Base-by-base conservation (phyloP, 2,329 filamentous ascomycete genomes). In the Fusarium globosum region DNA sequence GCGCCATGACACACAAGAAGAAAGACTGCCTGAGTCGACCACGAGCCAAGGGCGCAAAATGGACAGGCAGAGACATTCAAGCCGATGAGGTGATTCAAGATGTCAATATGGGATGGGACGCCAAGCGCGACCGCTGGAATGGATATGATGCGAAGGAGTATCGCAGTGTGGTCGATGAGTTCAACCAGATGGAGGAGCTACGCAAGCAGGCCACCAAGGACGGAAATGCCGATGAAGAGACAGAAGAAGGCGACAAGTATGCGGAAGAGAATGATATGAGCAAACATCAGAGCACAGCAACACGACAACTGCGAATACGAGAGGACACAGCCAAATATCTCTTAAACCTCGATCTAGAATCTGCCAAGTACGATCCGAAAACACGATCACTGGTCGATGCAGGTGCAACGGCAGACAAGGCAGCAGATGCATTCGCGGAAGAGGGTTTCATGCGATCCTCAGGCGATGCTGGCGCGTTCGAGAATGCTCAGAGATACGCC, bases 241-340 rank as follows among this genome's bases (percentile, higher is more conserved):
- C 85, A 18, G 87, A 90, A 65, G 88, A 88, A 33, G 91, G 89
- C 30, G 91, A 92, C 76, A 93, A 91, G 69, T 98, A 98, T 80
- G 95, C 96, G 43, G 96, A 97, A 79, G 96, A 98, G 81, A 96
- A 94, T 33, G 96, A 98, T 81, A 98, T 99, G 94, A 96, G 95
- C 72, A 91, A 95, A 71, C 92, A 97, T 78, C 95, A 98, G 82
- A 93, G 93, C 76, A 98, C 95, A 28, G 93, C 94, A 12, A 97
- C 96, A 3, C 89, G 95, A 66, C 97, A 98, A 80, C 87, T 99
- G 65, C 91, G 96, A 72, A 91, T 99, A 81, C 90, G 96, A 81
- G 96, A 99, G 84, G 96, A 99, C 81, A 99, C 96, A 2, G 96
- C 96, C 28, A 98, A 98, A 79, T 99, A 99, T 80, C 87, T 99